Evolutionary conservation across 1,139 yeast genomes (phyloP).

Genomic region (Kluyveromyces sp.): DNA sequence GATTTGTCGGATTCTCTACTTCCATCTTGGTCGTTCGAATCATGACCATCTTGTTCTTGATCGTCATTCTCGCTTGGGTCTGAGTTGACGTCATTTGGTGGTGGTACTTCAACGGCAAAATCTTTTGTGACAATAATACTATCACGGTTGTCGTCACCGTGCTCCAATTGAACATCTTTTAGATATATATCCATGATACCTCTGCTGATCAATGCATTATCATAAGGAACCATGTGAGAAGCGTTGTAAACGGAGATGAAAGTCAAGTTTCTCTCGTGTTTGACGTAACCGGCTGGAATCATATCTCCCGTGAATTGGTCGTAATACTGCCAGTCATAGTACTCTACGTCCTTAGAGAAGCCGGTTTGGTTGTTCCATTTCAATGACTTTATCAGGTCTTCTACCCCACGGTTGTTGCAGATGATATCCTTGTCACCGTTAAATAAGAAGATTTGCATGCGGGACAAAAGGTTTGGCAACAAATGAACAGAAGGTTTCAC

Average conservation of each 20-base stretch:
- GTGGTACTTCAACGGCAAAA: slow-evolving; percentile 1
- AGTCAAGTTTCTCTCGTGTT: slow-evolving; percentile 62
- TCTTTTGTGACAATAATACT: slow-evolving; percentile 2
- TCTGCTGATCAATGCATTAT: slow-evolving; percentile 60
- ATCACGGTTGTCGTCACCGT: slow-evolving; percentile 1
- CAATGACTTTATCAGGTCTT: slow-evolving; percentile 51
- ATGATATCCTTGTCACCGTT: slow-evolving; percentile 86
- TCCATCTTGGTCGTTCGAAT: slow-evolving; percentile 7
- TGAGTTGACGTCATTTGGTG: slow-evolving; percentile 9
- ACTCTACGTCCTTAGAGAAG: slow-evolving; percentile 35
- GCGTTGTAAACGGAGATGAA: slow-evolving; percentile 68
- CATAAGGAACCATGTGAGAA: slow-evolving; percentile 94
- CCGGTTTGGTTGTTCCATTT: slow-evolving; percentile 65
- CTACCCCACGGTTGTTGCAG: slow-evolving; percentile 77
- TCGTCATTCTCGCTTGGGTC: slow-evolving; percentile 7
- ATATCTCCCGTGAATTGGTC: slow-evolving; percentile 34
- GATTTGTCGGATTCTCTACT: background rate
- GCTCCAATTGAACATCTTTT: slow-evolving; percentile 16
- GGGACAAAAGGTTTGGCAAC: slow-evolving; percentile 53
- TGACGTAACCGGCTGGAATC: slow-evolving; percentile 42
- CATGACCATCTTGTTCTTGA: slow-evolving; percentile 10
- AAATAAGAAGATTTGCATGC: slow-evolving; percentile 59
- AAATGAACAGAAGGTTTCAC: slow-evolving; percentile 58
- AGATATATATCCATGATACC: slow-evolving; percentile 51
- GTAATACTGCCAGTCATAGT: slow-evolving; percentile 44